Percentiles rank a stretch among this genome's conserved stretches.
Evolutionary conservation across 177 flowering plant species (phyloP).

Genomic region (Vitis hybrid): DNA sequence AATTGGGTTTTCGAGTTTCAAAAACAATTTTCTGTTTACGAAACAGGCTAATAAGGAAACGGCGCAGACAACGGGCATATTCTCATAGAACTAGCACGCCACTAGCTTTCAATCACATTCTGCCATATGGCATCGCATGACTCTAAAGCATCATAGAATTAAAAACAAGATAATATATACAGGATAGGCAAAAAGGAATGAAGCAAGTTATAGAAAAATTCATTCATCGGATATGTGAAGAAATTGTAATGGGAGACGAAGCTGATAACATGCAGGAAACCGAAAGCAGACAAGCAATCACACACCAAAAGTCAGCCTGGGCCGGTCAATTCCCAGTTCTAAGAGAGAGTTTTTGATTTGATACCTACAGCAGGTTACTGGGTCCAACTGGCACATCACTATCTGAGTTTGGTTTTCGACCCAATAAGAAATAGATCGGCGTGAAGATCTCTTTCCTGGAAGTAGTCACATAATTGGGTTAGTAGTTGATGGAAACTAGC

Average conservation of each 20-base stretch:
- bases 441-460: slow-evolving; percentile 60
- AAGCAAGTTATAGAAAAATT: neutral
- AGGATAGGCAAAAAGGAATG: too few species aligned
- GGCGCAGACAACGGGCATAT: too few species aligned
- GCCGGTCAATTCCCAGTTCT: neutral
- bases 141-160: too few species aligned
- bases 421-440: slow-evolving; percentile 38
- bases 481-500: neutral
- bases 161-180: too few species aligned
- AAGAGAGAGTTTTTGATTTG: neutral
- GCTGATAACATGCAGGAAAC: neutral
- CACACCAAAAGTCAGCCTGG: neutral
- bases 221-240: neutral
- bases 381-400: neutral
- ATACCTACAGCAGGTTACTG: neutral
- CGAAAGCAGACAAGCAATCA: neutral
- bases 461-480: neutral
- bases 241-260: neutral
- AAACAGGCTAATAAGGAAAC: too few species aligned
- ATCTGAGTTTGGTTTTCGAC: slow-evolving; percentile 36
- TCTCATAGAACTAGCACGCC: too few species aligned
- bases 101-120: too few species aligned
- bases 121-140: too few species aligned
- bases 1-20: neutral
- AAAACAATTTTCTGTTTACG: too few species aligned